Conservation (phyloP, 2,329 filamentous ascomycete genomes). For the Ophiostoma australiae region DNA sequence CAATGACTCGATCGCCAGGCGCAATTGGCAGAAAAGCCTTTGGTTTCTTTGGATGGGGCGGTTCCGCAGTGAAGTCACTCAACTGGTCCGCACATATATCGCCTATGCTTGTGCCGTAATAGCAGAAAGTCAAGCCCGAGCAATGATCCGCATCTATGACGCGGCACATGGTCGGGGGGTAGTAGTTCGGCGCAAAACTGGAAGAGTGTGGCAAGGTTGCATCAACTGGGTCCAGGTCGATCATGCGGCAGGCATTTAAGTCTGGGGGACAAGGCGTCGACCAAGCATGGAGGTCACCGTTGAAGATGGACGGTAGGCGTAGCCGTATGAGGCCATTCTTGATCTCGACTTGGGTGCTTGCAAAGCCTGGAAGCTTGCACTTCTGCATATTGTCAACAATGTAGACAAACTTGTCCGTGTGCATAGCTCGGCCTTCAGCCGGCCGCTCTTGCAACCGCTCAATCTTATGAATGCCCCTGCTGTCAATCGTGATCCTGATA, state of each 20-base stretch:
- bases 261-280: not conserved
- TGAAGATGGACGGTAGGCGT: not conserved
- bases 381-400: not conserved
- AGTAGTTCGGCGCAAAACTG: too few relatives aligned
- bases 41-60: not conserved
- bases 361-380: not conserved
- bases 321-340: not conserved
- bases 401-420: not conserved
- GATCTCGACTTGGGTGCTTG: not conserved
- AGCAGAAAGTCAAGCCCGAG: not conserved
- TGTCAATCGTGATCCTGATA: not conserved
- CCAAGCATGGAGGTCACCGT: not conserved
- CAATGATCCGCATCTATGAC: not conserved
- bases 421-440: not conserved
- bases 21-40: not conserved
- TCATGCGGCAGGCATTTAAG: not conserved
- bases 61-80: not conserved
- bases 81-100: not conserved
- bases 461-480: not conserved
- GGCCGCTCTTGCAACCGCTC: not conserved
- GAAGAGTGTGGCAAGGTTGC: not conserved
- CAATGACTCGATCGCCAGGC: not conserved
- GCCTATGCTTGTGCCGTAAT: not conserved
- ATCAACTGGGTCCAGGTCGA: not conserved
- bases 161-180: not conserved